Base-by-base conservation (phyloP, 345 rosid genomes). In the Populus davidiana region DNA sequence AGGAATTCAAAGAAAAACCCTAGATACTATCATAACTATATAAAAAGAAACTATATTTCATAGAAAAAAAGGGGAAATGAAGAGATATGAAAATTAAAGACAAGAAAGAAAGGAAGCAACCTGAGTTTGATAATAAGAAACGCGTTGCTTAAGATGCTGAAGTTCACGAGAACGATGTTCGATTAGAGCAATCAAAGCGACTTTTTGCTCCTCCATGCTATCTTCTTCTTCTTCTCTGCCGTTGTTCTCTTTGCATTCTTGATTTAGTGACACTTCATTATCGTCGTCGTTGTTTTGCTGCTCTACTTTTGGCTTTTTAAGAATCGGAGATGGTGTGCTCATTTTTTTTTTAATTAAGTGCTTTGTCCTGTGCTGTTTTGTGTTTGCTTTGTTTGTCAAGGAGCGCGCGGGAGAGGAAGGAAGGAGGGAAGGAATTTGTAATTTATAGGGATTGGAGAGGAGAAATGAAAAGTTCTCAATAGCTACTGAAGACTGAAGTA, bases 131-230 rank as follows among this genome's bases (percentile, higher is more conserved):
- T 92, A 94, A 81, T 91, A 90, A 76, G 90, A 47, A 69, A 94
- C 79, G 70, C 93, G 97, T n/a, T 72, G 83, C 33, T 74, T 81
- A 76, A 91, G 92, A 78, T 89, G 90, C 29, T 90, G 81, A 59
- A 90, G 89, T 84, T 94, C 91, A 62, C 75, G 85, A 31, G 87
- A 52, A 29, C 98, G 94, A 76, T 94, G 96, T 8, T 90, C 94
- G 74, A 90, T 88, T 79, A 92, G 75, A 80, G 98, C 96, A 5
- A 91, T 81, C 64, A 94, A 84, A 38, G 89, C 90, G 75, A 86
- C 89, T 80, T 92, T 93, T 68, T 89, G 90, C 78, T 89, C 97
- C 50, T 89, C 90, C 68, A 80, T 80, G 78, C 72, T 67, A 69
- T 72, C 54, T 0, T 47, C 81, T 7, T 70, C 83, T 38, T 63